Evolutionary conservation across 2,329 filamentous ascomycete species (phyloP).

Genomic region (Xylariaceae sp.): DNA sequence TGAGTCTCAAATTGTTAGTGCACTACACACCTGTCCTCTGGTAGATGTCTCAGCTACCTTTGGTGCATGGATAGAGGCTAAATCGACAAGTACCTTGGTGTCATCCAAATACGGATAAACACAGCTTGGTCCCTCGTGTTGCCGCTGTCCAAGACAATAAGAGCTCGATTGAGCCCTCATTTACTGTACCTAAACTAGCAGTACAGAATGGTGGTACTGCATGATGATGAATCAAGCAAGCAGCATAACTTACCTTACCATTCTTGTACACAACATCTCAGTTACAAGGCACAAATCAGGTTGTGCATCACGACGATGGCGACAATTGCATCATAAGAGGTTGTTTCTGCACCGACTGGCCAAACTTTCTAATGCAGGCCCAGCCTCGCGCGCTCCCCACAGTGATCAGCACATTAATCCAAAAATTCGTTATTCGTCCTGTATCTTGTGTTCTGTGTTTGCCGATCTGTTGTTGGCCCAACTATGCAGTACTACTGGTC

Average conservation of each 20-base stretch:
- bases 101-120: background rate
- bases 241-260: background rate
- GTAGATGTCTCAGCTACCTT: background rate
- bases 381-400: background rate
- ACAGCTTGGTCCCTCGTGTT: constrained; percentile 7
- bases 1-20: background rate
- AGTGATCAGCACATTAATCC: too few species aligned
- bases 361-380: background rate
- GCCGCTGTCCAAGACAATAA: constrained; percentile 19
- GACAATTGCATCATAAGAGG: constrained; percentile 23
- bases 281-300: constrained; percentile 13
- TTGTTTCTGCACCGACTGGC: background rate
- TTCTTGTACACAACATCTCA: background rate
- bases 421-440: too few species aligned
- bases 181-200: too few species aligned
- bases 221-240: constrained; percentile 1
- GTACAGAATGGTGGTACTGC: too few species aligned
- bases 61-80: background rate
- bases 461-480: too few species aligned
- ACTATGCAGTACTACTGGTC: too few species aligned
- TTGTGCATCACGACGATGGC: constrained; percentile 16
- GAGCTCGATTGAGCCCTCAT: too few species aligned
- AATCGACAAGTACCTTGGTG: constrained; percentile 4
- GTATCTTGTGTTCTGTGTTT: too few species aligned
- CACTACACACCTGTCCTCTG: background rate